Conservation (phyloP, 2,329 filamentous ascomycete genomes). For the Amesomyces nigricolor region DNA sequence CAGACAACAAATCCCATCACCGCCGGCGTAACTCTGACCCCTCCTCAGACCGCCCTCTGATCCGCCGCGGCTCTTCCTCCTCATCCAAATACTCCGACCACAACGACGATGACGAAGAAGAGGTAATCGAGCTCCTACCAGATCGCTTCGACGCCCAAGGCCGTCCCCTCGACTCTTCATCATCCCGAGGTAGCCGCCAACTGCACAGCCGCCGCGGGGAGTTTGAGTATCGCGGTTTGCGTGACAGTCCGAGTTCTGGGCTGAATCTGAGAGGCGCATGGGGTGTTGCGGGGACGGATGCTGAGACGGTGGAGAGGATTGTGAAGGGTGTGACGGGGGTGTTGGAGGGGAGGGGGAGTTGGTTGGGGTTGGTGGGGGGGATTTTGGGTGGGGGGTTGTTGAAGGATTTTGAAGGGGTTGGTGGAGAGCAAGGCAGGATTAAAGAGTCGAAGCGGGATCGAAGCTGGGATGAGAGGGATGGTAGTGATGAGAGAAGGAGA, state of each 20-base stretch:
- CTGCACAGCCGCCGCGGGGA: slow-evolving; percentile 37
- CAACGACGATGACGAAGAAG: slow-evolving; percentile 33
- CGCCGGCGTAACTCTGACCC: slow-evolving; percentile 34
- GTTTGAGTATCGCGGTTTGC: slow-evolving; percentile 35
- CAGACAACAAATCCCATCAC: slow-evolving; percentile 16
- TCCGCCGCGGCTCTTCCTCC: slow-evolving; percentile 14
- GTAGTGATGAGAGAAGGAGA: slow-evolving; percentile 16
- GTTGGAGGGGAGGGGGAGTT: slow-evolving; percentile 29
- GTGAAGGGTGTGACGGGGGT: slow-evolving; percentile 30
- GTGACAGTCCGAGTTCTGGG: slow-evolving; percentile 20
- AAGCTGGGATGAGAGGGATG: not conserved
- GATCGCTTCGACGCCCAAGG: slow-evolving; percentile 44
- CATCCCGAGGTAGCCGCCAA: not conserved
- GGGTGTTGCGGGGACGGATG: slow-evolving; percentile 42
- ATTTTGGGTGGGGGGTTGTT: slow-evolving; percentile 27
- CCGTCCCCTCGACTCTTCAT: slow-evolving; percentile 32
- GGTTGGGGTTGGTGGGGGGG: slow-evolving; percentile 29
- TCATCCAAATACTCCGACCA: slow-evolving; percentile 16
- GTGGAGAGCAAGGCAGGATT: not conserved
- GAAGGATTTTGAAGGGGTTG: slow-evolving; percentile 5
- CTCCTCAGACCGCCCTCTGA: slow-evolving; percentile 30
- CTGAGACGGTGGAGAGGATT: slow-evolving; percentile 36
- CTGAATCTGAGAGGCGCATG: slow-evolving; percentile 39
- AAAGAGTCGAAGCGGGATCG: not conserved
- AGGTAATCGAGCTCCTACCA: slow-evolving; percentile 40